Percentiles rank a stretch among this genome's conserved stretches.
Evolutionary conservation across 2,329 filamentous ascomycete species (phyloP).

Genomic region (Metarhizium sp.): DNA sequence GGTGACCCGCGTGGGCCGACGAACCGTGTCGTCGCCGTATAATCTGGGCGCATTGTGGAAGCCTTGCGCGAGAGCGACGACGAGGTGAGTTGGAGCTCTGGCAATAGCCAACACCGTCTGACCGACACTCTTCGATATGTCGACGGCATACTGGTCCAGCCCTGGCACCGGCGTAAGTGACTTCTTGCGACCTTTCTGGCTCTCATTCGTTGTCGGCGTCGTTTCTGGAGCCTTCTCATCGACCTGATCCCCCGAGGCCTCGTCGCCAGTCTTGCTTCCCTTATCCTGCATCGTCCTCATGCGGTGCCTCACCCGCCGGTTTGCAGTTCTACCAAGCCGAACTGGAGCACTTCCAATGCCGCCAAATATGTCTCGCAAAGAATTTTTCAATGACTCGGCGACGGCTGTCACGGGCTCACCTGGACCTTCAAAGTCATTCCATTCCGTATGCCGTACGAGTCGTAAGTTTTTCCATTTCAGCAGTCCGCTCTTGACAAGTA

Average conservation of each 20-base stretch:
- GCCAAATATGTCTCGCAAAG: constrained; percentile 47
- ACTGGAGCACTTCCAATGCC: constrained; percentile 57
- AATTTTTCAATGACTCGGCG: constrained; percentile 51
- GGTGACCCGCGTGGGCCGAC: constrained; percentile 52
- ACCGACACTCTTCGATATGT: constrained; percentile 42
- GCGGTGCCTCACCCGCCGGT: constrained; percentile 31
- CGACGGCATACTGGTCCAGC: constrained; percentile 30
- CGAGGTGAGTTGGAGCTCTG: constrained; percentile 50
- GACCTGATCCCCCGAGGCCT: neutral
- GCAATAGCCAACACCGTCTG: constrained; percentile 42
- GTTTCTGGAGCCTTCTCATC: neutral
- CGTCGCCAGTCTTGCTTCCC: constrained; percentile 19
- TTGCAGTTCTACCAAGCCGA: constrained; percentile 47
- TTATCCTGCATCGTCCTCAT: constrained; percentile 41
- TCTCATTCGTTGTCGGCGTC: constrained; percentile 8
- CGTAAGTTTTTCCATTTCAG: constrained; percentile 54
- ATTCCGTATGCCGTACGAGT: constrained; percentile 58
- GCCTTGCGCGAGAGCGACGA: constrained; percentile 54
- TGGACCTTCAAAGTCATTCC: constrained; percentile 70
- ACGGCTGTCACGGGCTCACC: constrained; percentile 63
- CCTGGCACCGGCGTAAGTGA: constrained; percentile 4
- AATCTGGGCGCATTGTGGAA: constrained; percentile 63
- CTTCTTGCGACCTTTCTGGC: neutral
- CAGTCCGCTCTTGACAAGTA: constrained; percentile 52
- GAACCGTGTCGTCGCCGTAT: constrained; percentile 62